Evolutionary conservation across 2,329 filamentous ascomycete genomes (phyloP).

Genomic region (Claviceps monticola): DNA sequence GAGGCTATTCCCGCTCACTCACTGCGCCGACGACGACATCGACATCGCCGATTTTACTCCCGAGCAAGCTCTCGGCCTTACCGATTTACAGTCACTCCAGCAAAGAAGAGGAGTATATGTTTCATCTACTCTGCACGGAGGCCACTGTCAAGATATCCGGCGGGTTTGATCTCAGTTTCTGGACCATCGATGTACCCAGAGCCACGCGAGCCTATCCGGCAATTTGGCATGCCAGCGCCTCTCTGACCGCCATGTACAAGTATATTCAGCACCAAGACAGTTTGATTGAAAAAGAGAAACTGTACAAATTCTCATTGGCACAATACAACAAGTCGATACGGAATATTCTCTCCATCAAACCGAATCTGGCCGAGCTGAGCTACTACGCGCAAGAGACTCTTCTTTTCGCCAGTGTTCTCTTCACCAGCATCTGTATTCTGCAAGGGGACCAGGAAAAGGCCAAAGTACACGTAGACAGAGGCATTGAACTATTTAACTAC

Average conservation of each 20-base stretch:
- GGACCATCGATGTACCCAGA: conserved; percentile 3
- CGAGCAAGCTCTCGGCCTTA: not conserved
- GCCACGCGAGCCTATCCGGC: conserved; percentile 5
- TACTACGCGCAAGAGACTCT: conserved; percentile 5
- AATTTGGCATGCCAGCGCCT: conserved; percentile 5
- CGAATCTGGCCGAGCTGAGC: not conserved
- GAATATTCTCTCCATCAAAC: conserved; percentile 4
- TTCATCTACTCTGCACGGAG: conserved; percentile 6
- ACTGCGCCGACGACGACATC: not conserved
- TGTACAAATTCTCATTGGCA: conserved; percentile 5
- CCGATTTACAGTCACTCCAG: not conserved
- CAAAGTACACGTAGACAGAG: conserved; percentile 5
- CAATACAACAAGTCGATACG: conserved; percentile 8
- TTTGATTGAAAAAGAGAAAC: conserved; percentile 13
- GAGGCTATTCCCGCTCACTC: not conserved
- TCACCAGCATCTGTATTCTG: conserved; percentile 7
- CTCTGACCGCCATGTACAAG: conserved; percentile 3
- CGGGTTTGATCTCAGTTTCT: conserved; percentile 5
- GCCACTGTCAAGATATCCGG: conserved; percentile 1
- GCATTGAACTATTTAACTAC: conserved; percentile 6
- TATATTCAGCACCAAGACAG: conserved; percentile 11
- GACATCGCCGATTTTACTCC: not conserved
- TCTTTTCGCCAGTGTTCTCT: conserved; percentile 7
- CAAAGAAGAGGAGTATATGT: conserved; percentile 6
- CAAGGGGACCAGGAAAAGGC: conserved; percentile 7